phyloP scores from a whole-genome alignment of 495 filamentous ascomycete species.

The Penicillium malachiteum region DNA sequence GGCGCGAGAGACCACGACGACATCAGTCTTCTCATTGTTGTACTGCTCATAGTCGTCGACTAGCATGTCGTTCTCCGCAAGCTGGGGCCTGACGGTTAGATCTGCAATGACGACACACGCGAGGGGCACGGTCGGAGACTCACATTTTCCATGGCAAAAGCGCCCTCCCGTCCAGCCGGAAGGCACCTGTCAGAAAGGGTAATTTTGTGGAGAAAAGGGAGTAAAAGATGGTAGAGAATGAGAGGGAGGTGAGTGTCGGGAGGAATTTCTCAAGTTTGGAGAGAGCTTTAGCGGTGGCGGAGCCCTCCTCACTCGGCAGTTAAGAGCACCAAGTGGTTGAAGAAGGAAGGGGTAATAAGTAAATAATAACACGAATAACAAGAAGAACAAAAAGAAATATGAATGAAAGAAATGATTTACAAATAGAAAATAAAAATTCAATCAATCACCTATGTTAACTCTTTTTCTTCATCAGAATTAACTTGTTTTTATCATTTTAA shows the following conservation, averaged over 20 bases:
- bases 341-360: too few species aligned
- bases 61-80: conserved; percentile 61
- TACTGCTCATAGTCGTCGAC: conserved; percentile 71
- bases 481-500: too few species aligned
- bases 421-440: not conserved
- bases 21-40: conserved; percentile 76
- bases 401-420: not conserved
- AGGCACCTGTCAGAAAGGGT: conserved; percentile 23
- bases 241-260: conserved; percentile 15
- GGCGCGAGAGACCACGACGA: conserved; percentile 78
- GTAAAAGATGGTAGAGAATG: conserved; percentile 6
- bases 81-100: conserved; percentile 34
- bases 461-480: too few species aligned
- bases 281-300: conserved; percentile 34
- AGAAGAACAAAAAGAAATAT: not conserved
- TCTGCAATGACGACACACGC: conserved; percentile 25
- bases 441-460: too few species aligned
- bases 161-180: conserved; percentile 29
- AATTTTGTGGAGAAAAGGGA: conserved; percentile 7
- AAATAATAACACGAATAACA: not conserved
- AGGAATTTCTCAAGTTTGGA: conserved; percentile 29
- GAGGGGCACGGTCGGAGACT: conserved; percentile 31
- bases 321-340: not conserved
- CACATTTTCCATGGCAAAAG: conserved; percentile 50
- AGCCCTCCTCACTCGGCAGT: conserved; percentile 26